Evolutionary conservation across 257 asterid genomes (phyloP).

Genomic region (Lantana camara): DNA sequence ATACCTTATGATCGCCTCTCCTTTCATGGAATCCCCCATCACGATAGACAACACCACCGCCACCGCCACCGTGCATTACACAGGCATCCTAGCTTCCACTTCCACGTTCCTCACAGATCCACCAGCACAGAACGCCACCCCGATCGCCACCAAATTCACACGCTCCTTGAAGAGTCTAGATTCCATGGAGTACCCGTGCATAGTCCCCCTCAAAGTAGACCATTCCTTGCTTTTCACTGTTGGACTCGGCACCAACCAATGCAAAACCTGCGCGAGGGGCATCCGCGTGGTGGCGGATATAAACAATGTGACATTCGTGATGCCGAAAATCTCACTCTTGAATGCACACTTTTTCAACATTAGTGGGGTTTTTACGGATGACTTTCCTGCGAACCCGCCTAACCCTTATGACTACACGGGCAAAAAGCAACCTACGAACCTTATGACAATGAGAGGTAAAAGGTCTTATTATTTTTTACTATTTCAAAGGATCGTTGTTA

Average conservation of each 20-base stretch:
- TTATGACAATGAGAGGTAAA: constrained; percentile 52
- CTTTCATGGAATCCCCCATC: constrained; percentile 51
- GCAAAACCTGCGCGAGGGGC: constrained; percentile 39
- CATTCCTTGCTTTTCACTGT: constrained; percentile 56
- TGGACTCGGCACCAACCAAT: constrained; percentile 50
- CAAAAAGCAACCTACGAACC: constrained; percentile 43
- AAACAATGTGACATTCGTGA: constrained; percentile 54
- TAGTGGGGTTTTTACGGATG: constrained; percentile 56
- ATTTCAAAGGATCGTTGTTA: no score
- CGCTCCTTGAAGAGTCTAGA: constrained; percentile 51
- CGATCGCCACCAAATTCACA: constrained; percentile 37
- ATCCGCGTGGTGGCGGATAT: constrained; percentile 47
- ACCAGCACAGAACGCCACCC: constrained; percentile 51
- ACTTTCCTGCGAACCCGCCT: constrained; percentile 54
- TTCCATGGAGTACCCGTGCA: constrained; percentile 42
- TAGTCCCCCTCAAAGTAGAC: constrained; percentile 44
- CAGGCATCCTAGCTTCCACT: constrained; percentile 41
- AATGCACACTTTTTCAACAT: constrained; percentile 56
- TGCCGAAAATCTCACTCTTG: constrained; percentile 53
- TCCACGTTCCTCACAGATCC: constrained; percentile 36
- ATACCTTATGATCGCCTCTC: constrained; percentile 48
- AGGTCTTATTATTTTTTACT: no score
- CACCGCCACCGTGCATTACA: constrained; percentile 49
- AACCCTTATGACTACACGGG: constrained; percentile 49
- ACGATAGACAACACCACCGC: constrained; percentile 47